Percentiles rank a stretch among this genome's conserved stretches.
phyloP scores from a whole-genome alignment of 148 eudicot genomes.

The Persicaria maculosa region DNA sequence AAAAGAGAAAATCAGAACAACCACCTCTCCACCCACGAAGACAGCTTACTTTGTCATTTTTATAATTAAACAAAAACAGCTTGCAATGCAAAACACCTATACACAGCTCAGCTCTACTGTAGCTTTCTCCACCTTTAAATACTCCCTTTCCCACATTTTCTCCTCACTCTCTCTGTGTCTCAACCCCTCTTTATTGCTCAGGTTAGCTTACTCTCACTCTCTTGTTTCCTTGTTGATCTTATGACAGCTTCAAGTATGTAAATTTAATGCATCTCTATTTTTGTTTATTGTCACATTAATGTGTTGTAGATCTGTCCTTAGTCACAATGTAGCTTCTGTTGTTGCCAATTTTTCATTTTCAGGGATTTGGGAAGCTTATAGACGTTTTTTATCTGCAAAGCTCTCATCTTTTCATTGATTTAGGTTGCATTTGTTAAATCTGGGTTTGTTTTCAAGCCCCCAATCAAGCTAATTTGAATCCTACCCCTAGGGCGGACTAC shows the following conservation, averaged over 20 bases:
- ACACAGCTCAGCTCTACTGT: not conserved
- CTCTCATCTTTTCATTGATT: not conserved
- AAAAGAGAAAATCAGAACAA: not conserved
- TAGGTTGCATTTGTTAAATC: not conserved
- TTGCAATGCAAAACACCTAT: not conserved
- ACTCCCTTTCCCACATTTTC: not conserved
- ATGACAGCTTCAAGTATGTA: not conserved
- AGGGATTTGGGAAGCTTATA: not conserved
- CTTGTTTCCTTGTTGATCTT: not conserved
- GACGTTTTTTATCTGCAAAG: not conserved
- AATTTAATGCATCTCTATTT: not conserved
- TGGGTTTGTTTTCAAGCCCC: not conserved
- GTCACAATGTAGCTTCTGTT: not conserved
- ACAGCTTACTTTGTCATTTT: not conserved
- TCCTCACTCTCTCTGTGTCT: not conserved
- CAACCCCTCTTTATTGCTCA: not conserved
- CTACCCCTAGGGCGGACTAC: not conserved
- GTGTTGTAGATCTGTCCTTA: not conserved
- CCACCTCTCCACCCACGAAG: constrained; percentile 3
- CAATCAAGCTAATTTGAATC: not conserved
- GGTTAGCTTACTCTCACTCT: not conserved
- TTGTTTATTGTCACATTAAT: not conserved
- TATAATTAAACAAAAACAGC: not conserved
- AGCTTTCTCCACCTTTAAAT: constrained; percentile 1
- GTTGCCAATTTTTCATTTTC: not conserved